A percentile compares a stretch with the other conserved stretches of the same genome.
phyloP scores from a whole-genome alignment of 225 moss, liverwort and hornwort genomes.

The Sphagnum tenellum region DNA sequence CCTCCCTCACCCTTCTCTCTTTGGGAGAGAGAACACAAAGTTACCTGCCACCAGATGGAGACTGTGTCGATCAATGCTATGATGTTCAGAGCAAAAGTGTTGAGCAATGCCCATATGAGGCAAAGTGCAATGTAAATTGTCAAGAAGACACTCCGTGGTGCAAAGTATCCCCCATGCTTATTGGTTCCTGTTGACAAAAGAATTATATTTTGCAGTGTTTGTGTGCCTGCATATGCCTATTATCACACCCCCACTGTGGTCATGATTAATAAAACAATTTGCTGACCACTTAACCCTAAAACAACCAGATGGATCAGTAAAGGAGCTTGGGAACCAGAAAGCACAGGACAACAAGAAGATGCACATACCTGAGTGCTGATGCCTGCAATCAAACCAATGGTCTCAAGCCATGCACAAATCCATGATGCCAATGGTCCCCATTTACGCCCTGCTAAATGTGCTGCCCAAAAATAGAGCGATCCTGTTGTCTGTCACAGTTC shows the following conservation, averaged over 20 bases:
- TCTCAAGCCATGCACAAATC: constrained; percentile 93
- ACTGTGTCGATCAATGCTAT: constrained; percentile 81
- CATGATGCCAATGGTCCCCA: constrained; percentile 89
- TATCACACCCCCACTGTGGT: too few relatives aligned
- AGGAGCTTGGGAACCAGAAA: too few relatives aligned
- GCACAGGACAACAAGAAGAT: too few relatives aligned
- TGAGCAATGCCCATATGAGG: constrained; percentile 75
- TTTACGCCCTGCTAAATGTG: constrained; percentile 79
- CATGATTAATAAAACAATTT: too few relatives aligned
- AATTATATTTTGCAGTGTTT: constrained; percentile 71
- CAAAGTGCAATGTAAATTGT: constrained; percentile 64
- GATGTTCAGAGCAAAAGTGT: constrained; percentile 80
- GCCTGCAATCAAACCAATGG: constrained; percentile 83
- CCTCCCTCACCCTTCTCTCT: too few relatives aligned
- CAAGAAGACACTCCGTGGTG: constrained; percentile 69
- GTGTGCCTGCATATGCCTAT: constrained; percentile 80
- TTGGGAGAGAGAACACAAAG: too few relatives aligned
- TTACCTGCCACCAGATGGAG: constrained; percentile 90
- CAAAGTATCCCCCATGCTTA: constrained; percentile 70
- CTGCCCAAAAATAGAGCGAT: constrained; percentile 91
- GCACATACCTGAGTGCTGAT: constrained; percentile 73
- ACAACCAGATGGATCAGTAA: too few relatives aligned
- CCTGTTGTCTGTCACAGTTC: constrained; percentile 63
- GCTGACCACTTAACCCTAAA: too few relatives aligned
- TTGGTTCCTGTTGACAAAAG: constrained; percentile 63